Evolutionary conservation across 2,329 filamentous ascomycete species (phyloP).

Genomic region (Eutypella sp.): DNA sequence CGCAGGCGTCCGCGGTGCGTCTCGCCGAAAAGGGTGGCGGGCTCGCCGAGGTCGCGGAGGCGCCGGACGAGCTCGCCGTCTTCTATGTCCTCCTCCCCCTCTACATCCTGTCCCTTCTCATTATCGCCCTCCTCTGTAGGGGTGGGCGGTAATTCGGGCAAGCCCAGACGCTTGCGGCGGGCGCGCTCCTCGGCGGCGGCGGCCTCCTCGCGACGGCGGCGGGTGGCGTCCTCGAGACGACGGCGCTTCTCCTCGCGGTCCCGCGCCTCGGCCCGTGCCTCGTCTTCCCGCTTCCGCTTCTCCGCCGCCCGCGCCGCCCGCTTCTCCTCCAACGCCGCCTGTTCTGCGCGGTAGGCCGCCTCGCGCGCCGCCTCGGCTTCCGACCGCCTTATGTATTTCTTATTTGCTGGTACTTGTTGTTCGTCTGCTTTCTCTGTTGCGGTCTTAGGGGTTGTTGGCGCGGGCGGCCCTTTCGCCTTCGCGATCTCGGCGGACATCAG

Average conservation of each 20-base stretch:
- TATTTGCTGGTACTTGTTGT: slow-evolving; percentile 34
- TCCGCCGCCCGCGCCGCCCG: slow-evolving; percentile 64
- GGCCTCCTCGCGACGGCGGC: slow-evolving; percentile 62
- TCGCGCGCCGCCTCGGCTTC: slow-evolving; percentile 81
- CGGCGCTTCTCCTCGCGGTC: slow-evolving; percentile 77
- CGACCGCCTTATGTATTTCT: slow-evolving; percentile 80
- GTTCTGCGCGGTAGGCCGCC: slow-evolving; percentile 75
- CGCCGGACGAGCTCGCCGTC: slow-evolving; percentile 66
- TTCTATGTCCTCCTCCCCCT: slow-evolving; percentile 55
- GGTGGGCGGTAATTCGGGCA: slow-evolving; percentile 62
- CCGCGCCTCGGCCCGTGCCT: slow-evolving; percentile 65
- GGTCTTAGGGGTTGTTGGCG: slow-evolving; percentile 10
- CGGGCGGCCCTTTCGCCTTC: slow-evolving; percentile 56
- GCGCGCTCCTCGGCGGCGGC: slow-evolving; percentile 68
- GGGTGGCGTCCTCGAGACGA: slow-evolving; percentile 75
- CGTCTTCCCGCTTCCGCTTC: slow-evolving; percentile 88
- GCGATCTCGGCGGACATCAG: slow-evolving; percentile 91
- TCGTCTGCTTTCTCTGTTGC: slow-evolving; percentile 5
- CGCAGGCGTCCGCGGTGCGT: slow-evolving; percentile 62
- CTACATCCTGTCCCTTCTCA: slow-evolving; percentile 37
- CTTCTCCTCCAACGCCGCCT: slow-evolving; percentile 66
- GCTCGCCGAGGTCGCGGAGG: slow-evolving; percentile 68
- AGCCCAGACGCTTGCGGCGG: slow-evolving; percentile 69
- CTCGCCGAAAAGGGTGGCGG: slow-evolving; percentile 76
- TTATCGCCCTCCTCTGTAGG: slow-evolving; percentile 33